Percentiles rank a stretch among this genome's conserved stretches.
Conservation (phyloP, 352 stramenopile genomes). For the Globisporangium irregulare region DNA sequence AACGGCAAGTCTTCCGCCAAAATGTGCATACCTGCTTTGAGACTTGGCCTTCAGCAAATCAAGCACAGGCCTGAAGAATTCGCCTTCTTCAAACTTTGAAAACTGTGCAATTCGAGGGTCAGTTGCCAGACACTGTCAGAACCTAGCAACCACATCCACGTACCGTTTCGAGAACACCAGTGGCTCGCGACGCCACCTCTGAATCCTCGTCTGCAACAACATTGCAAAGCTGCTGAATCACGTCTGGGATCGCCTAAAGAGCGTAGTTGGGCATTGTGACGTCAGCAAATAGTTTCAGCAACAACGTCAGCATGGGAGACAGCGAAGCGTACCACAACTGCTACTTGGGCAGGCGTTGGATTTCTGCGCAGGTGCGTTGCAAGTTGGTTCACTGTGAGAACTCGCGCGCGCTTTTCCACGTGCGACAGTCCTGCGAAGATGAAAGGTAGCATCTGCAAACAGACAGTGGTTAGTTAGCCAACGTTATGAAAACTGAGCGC, state of each 20-base stretch:
- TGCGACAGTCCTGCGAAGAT: slow-evolving; percentile 66
- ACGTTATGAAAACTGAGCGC: not conserved
- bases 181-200: slow-evolving; percentile 63
- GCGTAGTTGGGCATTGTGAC: not conserved
- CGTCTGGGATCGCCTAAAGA: slow-evolving; percentile 35
- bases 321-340: slow-evolving; percentile 39
- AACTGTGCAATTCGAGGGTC: slow-evolving; percentile 26
- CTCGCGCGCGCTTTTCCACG: slow-evolving; percentile 49
- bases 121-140: not conserved
- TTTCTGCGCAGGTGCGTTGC: slow-evolving; percentile 57
- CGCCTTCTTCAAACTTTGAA: slow-evolving; percentile 30
- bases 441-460: slow-evolving; percentile 63
- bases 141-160: not conserved
- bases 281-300: not conserved
- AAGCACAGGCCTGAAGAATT: slow-evolving; percentile 47
- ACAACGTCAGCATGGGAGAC: not conserved
- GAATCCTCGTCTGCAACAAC: slow-evolving; percentile 67
- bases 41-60: slow-evolving; percentile 44
- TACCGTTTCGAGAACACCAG: slow-evolving; percentile 62
- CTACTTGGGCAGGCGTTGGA: slow-evolving; percentile 44
- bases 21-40: slow-evolving; percentile 38
- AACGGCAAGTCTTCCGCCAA: not conserved
- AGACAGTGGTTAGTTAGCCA: not conserved
- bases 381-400: slow-evolving; percentile 72
- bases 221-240: slow-evolving; percentile 59